Evolutionary conservation across 768 basidiomycete genomes (phyloP), one percentile per base, ranked within the genome.

Genomic region (Lentinula lateritia): DNA sequence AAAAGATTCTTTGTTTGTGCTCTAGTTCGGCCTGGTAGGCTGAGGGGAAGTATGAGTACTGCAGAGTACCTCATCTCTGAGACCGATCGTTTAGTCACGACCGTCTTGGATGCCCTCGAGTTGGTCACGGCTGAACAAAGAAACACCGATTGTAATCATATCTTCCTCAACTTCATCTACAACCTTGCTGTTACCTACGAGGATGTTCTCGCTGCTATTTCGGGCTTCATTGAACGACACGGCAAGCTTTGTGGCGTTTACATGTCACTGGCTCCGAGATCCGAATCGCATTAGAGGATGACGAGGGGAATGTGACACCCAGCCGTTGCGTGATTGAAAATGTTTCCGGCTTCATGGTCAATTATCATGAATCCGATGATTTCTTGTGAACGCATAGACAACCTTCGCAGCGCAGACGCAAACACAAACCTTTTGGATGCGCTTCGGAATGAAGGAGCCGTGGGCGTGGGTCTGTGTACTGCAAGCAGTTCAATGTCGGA

Each of bases 131-230:
- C 92, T 8, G 84, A 93, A 68, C 82, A 95, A 68, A 87, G 95
- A 63, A 93, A 90, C 66, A 92, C 96, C 3, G 96, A 98, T 71
- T 95, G 93, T 78, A 98, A 98, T 74, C 95, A 98, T 73, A 97
- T 98, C 72, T 95, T 94, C 79, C 88, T 98, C 87, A 98, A 98
- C 80, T 99, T 98, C 73, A 88, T 98, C 68, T 98, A 98, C 83
- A 93, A 92, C 71, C 88, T 99, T 50, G 85, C 89, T 34, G 95
- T 99, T 63, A 89, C 89, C 38, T 98, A 98, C 68, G 95, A 98
- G 64, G 96, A 98, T 67, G 95, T 98, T 7, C 86, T 98, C 59
- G 91, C 93, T 52, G 97, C 97, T 13, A 92, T 98, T 61, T 89
- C 95, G 16, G 97, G 97, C 46, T 99, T 99, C 80, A 95, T 99